phyloP scores from a whole-genome alignment of 2,329 filamentous ascomycete genomes.

The Thermothelomyces thermophilus region DNA sequence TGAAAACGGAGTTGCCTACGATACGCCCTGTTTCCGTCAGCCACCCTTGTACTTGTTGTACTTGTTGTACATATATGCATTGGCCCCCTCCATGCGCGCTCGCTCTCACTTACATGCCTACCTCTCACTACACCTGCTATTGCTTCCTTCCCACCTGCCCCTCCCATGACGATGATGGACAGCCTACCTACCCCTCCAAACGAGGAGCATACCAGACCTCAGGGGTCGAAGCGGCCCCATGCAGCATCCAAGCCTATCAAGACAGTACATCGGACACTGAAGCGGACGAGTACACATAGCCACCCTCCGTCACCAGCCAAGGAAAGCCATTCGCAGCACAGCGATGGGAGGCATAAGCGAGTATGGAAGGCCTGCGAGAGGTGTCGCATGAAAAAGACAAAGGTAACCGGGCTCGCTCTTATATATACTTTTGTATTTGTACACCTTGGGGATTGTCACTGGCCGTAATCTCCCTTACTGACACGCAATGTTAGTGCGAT shows the following conservation, averaged over 20 bases:
- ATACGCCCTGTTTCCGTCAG: not conserved
- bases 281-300: constrained; percentile 41
- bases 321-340: constrained; percentile 33
- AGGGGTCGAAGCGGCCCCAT: constrained; percentile 34
- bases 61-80: constrained; percentile 3
- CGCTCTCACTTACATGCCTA: constrained; percentile 2
- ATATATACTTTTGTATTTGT: too few relatives aligned
- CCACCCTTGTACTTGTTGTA: not conserved
- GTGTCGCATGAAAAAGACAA: constrained; percentile 64
- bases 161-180: constrained; percentile 36
- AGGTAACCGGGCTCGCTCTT: too few relatives aligned
- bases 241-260: constrained; percentile 42
- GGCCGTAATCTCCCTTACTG: not conserved
- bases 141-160: constrained; percentile 1
- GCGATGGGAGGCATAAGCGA: constrained; percentile 54
- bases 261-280: constrained; percentile 44
- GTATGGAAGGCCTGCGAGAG: constrained; percentile 63
- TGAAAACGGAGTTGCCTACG: constrained; percentile 3
- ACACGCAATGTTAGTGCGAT: constrained; percentile 45
- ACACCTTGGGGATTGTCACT: too few relatives aligned
- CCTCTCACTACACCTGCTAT: not conserved
- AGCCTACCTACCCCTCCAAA: constrained; percentile 48
- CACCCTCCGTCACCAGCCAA: constrained; percentile 34
- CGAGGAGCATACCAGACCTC: constrained; percentile 38
- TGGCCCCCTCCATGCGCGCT: not conserved